Percentiles rank a stretch among this genome's conserved stretches.
Conservation (phyloP, 1,284 basidiomycete species). For the Tranzscheliella williamsii region DNA sequence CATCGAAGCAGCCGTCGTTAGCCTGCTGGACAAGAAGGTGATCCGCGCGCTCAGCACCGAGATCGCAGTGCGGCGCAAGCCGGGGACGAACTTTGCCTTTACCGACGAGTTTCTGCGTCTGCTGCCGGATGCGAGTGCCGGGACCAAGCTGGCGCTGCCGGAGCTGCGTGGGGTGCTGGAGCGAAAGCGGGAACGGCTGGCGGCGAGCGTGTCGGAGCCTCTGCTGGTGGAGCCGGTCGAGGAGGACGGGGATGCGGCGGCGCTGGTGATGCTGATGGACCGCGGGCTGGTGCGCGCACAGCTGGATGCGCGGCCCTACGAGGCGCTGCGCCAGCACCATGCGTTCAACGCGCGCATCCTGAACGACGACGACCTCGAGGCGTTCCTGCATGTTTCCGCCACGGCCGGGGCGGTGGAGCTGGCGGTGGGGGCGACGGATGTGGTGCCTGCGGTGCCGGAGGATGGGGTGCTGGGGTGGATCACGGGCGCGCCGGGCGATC, state of each 20-base stretch:
- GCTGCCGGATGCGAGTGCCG: conserved; percentile 8
- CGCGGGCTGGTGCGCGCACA: conserved; percentile 6
- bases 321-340: conserved; percentile 12
- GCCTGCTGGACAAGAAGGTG: conserved; percentile 23
- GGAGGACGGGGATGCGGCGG: conserved; percentile 33
- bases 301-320: conserved; percentile 13
- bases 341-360: conserved; percentile 30
- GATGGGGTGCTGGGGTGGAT: conserved; percentile 16
- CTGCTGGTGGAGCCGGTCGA: conserved; percentile 21
- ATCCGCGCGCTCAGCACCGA: conserved; percentile 18
- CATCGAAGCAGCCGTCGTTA: conserved; percentile 33
- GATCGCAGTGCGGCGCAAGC: conserved; percentile 13
- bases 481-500: too few relatives aligned
- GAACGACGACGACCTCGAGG: conserved; percentile 38
- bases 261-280: conserved; percentile 14
- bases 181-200: background rate
- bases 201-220: background rate
- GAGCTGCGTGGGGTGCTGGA: conserved; percentile 2
- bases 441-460: conserved; percentile 4
- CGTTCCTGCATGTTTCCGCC: conserved; percentile 4
- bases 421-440: conserved; percentile 2
- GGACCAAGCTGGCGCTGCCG: conserved; percentile 1
- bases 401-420: background rate
- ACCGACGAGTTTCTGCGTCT: conserved; percentile 21
- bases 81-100: conserved; percentile 38